Percentiles rank a stretch among this genome's conserved stretches.
These are phyloP conservation scores for Phytophthora palmivora DNA, from an alignment of 352 stramenopile genomes.

Conservation along the genomic window DNA sequence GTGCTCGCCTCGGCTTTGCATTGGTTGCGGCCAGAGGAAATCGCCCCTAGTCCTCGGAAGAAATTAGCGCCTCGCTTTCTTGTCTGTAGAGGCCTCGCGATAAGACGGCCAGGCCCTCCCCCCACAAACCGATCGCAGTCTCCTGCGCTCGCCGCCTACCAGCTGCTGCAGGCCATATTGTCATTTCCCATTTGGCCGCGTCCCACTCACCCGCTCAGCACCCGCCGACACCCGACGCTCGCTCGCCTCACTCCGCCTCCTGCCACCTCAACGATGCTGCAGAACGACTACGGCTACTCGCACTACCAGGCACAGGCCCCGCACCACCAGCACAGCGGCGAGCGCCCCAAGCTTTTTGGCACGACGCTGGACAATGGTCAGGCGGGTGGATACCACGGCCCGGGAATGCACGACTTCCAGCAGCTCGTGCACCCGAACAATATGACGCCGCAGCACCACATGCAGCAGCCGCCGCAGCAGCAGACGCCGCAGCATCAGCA, in stretches of 20 bases:
- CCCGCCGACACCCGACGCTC: slow-evolving; percentile 6
- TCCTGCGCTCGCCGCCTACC: slow-evolving; percentile 19
- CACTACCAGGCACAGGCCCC: slow-evolving; percentile 44
- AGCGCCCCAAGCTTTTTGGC: slow-evolving; percentile 68
- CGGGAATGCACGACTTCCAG: slow-evolving; percentile 50
- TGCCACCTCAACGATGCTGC: slow-evolving; percentile 52
- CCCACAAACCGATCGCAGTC: neutral
- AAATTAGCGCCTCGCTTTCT: slow-evolving; percentile 36
- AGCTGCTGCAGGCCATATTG: slow-evolving; percentile 69
- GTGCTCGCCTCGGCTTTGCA: slow-evolving; percentile 25
- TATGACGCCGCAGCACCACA: slow-evolving; percentile 51
- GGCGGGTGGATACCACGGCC: slow-evolving; percentile 33
- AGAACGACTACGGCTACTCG: slow-evolving; percentile 77
- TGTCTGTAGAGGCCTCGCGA: slow-evolving; percentile 47
- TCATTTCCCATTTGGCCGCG: slow-evolving; percentile 80
- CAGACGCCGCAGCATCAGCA: slow-evolving; percentile 55
- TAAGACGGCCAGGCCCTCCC: slow-evolving; percentile 36
- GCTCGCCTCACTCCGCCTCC: slow-evolving; percentile 4
- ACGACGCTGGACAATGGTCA: slow-evolving; percentile 38
- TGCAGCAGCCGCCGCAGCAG: slow-evolving; percentile 57
- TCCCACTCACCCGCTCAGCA: slow-evolving; percentile 32
- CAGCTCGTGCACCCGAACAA: slow-evolving; percentile 49
- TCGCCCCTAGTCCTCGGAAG: slow-evolving; percentile 26
- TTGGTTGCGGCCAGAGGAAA: slow-evolving; percentile 20
- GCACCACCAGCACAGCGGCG: slow-evolving; percentile 56